These are phyloP conservation scores for Gastrolobium bilobum DNA, from an alignment of 306 rosid species.

Conservation along the genomic window DNA sequence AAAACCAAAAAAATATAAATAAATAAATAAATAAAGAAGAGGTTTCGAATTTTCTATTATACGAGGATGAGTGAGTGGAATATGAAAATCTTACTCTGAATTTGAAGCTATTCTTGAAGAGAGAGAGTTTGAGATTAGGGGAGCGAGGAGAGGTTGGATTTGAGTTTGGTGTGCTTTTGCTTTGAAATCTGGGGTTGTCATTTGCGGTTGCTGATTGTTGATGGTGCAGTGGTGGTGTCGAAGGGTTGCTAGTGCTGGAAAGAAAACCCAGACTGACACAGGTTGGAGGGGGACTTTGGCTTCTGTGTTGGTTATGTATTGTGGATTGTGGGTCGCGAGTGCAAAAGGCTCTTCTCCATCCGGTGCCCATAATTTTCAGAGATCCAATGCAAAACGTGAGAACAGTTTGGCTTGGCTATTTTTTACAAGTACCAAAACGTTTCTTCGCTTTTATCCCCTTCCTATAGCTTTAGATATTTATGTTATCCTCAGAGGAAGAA, in stretches of 20 bases:
- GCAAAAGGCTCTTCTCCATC: constrained; percentile 91
- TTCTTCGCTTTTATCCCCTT: constrained; percentile 16
- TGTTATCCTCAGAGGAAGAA: background rate
- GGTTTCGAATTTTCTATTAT: too few species aligned
- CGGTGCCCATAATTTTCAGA: constrained; percentile 62
- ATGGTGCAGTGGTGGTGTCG: constrained; percentile 46
- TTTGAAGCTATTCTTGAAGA: constrained; percentile 82
- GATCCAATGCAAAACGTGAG: background rate
- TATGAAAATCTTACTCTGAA: constrained; percentile 56
- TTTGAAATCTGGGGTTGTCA: too few species aligned
- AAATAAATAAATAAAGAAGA: background rate
- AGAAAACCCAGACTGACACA: constrained; percentile 64
- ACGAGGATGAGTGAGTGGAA: too few species aligned
- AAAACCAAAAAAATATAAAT: background rate
- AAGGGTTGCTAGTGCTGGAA: constrained; percentile 64
- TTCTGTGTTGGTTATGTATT: constrained; percentile 42
- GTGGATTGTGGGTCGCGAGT: constrained; percentile 63
- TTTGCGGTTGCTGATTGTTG: background rate
- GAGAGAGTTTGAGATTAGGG: constrained; percentile 68
- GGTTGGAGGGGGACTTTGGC: constrained; percentile 59
- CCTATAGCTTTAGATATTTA: constrained; percentile 35
- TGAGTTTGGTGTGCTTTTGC: constrained; percentile 21
- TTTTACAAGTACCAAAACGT: background rate
- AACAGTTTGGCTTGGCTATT: background rate
- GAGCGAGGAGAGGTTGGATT: constrained; percentile 79